Evolutionary conservation across 192 early-diverging fungal species (phyloP).

Genomic region (Jimgerdemannia lactiflua): DNA sequence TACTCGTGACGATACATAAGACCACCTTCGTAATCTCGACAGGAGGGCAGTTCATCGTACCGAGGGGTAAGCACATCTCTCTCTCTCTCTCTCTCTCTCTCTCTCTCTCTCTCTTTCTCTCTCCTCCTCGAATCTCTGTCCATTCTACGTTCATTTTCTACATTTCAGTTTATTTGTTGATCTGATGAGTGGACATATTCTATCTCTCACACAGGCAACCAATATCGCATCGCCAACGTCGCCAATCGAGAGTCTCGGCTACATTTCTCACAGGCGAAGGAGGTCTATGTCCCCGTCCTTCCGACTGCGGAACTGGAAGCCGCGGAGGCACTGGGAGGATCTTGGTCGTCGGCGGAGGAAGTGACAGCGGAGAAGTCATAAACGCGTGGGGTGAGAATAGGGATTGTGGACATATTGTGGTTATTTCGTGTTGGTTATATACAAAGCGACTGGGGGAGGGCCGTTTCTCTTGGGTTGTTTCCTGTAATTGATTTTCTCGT

Average conservation of each 20-base stretch:
- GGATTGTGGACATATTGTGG: too few relatives aligned
- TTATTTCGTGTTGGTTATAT: too few relatives aligned
- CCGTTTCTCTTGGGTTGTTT: too few relatives aligned
- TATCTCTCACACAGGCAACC: not conserved
- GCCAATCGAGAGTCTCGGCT: not conserved
- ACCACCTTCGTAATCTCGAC: slow-evolving; percentile 35
- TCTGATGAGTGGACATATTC: not conserved
- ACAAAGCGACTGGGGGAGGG: too few relatives aligned
- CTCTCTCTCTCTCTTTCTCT: too few relatives aligned
- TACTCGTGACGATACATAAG: slow-evolving; percentile 41
- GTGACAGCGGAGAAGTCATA: not conserved
- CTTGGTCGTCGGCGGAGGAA: not conserved
- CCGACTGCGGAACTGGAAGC: not conserved
- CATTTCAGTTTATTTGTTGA: not conserved
- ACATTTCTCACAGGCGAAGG: not conserved
- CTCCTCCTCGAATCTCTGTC: too few relatives aligned
- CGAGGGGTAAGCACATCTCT: slow-evolving; percentile 35
- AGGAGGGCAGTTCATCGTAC: slow-evolving; percentile 46
- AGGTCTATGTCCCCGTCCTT: not conserved
- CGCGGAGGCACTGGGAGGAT: not conserved
- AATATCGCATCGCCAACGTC: not conserved
- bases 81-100: too few relatives aligned
- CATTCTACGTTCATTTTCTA: too few relatives aligned
- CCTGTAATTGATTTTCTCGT: too few relatives aligned
- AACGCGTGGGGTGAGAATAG: not conserved